These are phyloP conservation scores for Myxozyma mucilagina DNA, from an alignment of 805 yeast genomes.

Conservation along the genomic window DNA sequence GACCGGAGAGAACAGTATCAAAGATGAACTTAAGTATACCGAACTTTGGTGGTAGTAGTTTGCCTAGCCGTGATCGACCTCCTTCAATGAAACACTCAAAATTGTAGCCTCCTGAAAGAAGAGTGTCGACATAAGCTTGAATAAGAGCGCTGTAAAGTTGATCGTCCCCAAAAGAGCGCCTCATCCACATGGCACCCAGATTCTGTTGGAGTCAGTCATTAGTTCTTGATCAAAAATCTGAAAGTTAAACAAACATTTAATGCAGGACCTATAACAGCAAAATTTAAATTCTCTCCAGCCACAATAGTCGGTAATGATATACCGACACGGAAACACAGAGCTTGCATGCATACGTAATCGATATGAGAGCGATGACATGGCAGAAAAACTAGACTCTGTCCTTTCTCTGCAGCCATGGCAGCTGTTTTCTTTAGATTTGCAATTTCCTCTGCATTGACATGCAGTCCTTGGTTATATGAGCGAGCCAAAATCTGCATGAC, in stretches of 20 bases:
- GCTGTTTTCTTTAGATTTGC: constrained; percentile 41
- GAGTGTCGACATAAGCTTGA: constrained; percentile 50
- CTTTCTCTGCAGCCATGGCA: constrained; percentile 39
- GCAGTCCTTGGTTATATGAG: constrained; percentile 47
- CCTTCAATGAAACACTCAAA: constrained; percentile 67
- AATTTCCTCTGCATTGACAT: constrained; percentile 42
- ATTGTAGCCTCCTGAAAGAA: constrained; percentile 50
- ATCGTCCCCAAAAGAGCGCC: constrained; percentile 50
- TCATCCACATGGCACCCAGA: constrained; percentile 59
- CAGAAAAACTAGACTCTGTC: constrained; percentile 47
- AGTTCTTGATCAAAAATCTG: neutral
- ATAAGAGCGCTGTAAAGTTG: constrained; percentile 48
- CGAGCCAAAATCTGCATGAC: constrained; percentile 44
- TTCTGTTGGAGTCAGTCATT: constrained; percentile 18
- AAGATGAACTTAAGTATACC: constrained; percentile 58
- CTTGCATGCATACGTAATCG: constrained; percentile 60
- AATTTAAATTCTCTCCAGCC: constrained; percentile 67
- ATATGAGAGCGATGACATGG: constrained; percentile 66
- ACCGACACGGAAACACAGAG: constrained; percentile 54
- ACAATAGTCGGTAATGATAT: constrained; percentile 57
- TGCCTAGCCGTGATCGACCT: constrained; percentile 67
- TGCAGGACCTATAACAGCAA: constrained; percentile 54
- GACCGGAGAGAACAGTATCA: constrained; percentile 49
- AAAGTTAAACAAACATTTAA: constrained; percentile 42
- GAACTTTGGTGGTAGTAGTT: constrained; percentile 59